Evolutionary conservation across 2,329 filamentous ascomycete genomes (phyloP).

Genomic region (Diaporthe caulivora): DNA sequence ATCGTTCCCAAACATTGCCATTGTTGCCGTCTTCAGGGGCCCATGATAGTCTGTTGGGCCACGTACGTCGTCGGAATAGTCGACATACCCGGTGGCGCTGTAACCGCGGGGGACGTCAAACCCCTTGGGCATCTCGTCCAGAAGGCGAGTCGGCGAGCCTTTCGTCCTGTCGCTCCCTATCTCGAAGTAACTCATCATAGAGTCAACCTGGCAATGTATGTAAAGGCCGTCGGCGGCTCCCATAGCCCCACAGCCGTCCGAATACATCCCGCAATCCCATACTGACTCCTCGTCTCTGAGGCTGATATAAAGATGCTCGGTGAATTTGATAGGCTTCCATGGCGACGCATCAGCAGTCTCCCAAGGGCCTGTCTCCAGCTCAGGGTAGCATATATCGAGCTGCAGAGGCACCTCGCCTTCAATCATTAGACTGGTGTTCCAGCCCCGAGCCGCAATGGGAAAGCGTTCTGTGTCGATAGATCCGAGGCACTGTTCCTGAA

Average conservation of each 20-base stretch:
- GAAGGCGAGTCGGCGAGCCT: slow-evolving; percentile 5
- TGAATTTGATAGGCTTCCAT: slow-evolving; percentile 28
- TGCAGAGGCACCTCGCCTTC: background rate
- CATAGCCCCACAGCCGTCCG: background rate
- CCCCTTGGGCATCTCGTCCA: slow-evolving; percentile 1
- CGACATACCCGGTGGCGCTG: background rate
- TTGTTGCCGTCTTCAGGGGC: slow-evolving; percentile 22
- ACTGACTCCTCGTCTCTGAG: background rate
- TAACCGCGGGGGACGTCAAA: background rate
- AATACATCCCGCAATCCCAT: background rate
- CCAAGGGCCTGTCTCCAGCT: slow-evolving; percentile 3
- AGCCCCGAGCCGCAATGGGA: background rate
- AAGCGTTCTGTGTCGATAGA: background rate
- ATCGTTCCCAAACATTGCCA: slow-evolving; percentile 33
- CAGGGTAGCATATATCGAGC: slow-evolving; percentile 1
- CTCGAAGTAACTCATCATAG: slow-evolving; percentile 23
- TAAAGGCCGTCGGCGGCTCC: background rate
- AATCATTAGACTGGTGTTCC: slow-evolving; percentile 12
- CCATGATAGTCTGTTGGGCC: background rate
- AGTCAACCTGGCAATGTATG: slow-evolving; percentile 29
- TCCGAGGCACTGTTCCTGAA: slow-evolving; percentile 10
- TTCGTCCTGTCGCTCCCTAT: slow-evolving; percentile 10
- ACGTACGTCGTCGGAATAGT: too few species aligned
- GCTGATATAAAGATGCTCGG: slow-evolving; percentile 29
- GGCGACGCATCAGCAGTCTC: background rate